Evolutionary conservation across 306 rosid genomes (phyloP).

Genomic region (peach (Prunus persica)): Prunus_persica_NCBIv2 NC_034010.1:21561001-21561500

Average conservation of each 20-base stretch:
- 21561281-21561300: slow-evolving; percentile 93
- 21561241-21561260: slow-evolving; percentile 56
- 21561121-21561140: slow-evolving; percentile 57
- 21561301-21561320: slow-evolving; percentile 32
- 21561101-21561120: slow-evolving; percentile 5
- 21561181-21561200: slow-evolving; percentile 91
- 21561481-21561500: not conserved
- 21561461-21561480: not conserved
- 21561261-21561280: slow-evolving; percentile 82
- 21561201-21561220: slow-evolving; percentile 83
- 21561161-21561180: slow-evolving; percentile 85
- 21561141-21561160: slow-evolving; percentile 82
- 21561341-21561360: not conserved
- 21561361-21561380: not conserved
- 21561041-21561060: not conserved
- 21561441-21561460: not conserved
- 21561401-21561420: not conserved
- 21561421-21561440: not conserved
- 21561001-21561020: not conserved
- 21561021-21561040: not conserved
- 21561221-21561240: slow-evolving; percentile 65
- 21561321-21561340: slow-evolving; percentile 4
- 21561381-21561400: not conserved
- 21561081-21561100: not conserved
- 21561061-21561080: not conserved